Base-by-base conservation (phyloP, 108 stramenopile genomes). In the Fragilaria radians region DNA sequence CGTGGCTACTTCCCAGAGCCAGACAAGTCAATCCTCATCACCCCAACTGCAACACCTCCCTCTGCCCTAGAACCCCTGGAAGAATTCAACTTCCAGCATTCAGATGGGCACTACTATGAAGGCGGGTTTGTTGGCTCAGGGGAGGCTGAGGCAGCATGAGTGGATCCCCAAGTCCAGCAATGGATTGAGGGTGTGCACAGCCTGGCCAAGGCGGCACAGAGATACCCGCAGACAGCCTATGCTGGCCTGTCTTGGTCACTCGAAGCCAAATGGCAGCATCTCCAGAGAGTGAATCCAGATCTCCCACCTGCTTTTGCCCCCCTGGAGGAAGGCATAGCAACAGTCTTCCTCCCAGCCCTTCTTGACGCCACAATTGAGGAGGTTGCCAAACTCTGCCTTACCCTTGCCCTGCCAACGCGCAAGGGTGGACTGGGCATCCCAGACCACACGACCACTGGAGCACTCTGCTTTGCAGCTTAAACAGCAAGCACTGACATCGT, bases 201-300 rank as follows among this genome's bases (percentile, higher is more conserved):
- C 2, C 56, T 70, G 27, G 42, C 63, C 2, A 27, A 1, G 21
- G 55, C 63, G 0, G 63, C 69, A 5, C 29, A n/a, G 49, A 46
- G 26, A 9, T 70, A 24, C 42, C 69, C 69, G 5, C 69, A 70
- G 42, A 46, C 57, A 1, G 57, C 50, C 49, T 70, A 70, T 29
- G 56, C 56, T 19, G 57, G 69, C 3, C 28, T 70, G 34, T n/a
- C 34, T 2, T 22, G 25, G 18, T 52, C 56, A 45, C 42, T 70
- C 2, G 63, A 70, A 30, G n/a, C 24, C 5, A 42, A 70, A 46
- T 63, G 68, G 68, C 68, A 70, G 32, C 63, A 58, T 29, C 2
- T 70, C 31, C 60, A 61, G 14, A 50, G 57, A 0, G 62, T 63
- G 7, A 54, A 29, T 0, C 34, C 69, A 4, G 63, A 54, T 5